phyloP scores from a whole-genome alignment of 495 filamentous ascomycete genomes.

The Thozetella sp. region DNA sequence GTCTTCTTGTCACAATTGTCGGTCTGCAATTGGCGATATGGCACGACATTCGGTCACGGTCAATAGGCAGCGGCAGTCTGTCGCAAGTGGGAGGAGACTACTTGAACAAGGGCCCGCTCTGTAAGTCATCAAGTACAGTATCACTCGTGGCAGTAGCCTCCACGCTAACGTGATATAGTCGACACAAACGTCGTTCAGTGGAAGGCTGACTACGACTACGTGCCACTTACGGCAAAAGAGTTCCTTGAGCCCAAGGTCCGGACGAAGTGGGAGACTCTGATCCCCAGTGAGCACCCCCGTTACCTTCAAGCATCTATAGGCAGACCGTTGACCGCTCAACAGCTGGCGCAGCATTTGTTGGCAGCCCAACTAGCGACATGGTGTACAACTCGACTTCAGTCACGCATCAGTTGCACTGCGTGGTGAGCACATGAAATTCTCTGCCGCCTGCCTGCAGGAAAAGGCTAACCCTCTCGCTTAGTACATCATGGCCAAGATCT shows the following conservation, averaged over 20 bases:
- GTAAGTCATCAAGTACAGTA: not conserved
- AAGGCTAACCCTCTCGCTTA: slow-evolving; percentile 7
- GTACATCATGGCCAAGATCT: slow-evolving; percentile 9
- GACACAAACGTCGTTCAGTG: not conserved
- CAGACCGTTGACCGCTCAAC: not conserved
- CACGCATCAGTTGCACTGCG: slow-evolving; percentile 18
- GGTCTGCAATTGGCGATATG: not conserved
- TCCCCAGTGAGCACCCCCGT: not conserved
- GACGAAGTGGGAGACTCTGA: slow-evolving; percentile 2
- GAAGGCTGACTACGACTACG: not conserved
- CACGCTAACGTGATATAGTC: not conserved
- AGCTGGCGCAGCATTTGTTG: not conserved
- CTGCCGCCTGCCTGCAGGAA: slow-evolving; percentile 7
- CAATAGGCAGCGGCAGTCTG: not conserved
- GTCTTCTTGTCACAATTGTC: not conserved
- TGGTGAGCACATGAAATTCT: slow-evolving; percentile 3
- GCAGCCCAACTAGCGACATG: not conserved
- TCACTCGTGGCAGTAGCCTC: too few relatives aligned
- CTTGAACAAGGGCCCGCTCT: not conserved
- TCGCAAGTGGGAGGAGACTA: not conserved
- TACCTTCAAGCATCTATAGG: not conserved
- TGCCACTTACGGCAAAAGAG: not conserved
- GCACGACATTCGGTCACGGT: not conserved
- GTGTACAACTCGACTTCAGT: slow-evolving; percentile 9
- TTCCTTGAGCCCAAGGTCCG: not conserved